A percentile compares a stretch with the other conserved stretches of the same genome.
phyloP scores from a whole-genome alignment of 1,284 basidiomycete species.

The Ustilago curta region DNA sequence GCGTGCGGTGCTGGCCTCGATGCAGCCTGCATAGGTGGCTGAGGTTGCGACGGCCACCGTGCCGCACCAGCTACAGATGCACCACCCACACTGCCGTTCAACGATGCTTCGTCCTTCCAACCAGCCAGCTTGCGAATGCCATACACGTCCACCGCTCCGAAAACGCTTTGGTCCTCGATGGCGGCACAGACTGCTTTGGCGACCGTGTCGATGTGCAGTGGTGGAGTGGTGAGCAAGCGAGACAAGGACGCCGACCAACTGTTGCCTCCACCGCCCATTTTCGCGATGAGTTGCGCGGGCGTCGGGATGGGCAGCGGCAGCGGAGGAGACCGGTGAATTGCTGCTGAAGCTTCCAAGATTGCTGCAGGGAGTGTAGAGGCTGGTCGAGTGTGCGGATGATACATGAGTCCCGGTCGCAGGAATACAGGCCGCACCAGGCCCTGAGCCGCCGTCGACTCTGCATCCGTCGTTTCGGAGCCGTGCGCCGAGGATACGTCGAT shows the following conservation, averaged over 20 bases:
- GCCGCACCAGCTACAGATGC: constrained; percentile 8
- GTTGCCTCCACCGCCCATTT: constrained; percentile 19
- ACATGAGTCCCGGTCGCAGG: constrained; percentile 81
- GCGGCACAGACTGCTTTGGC: constrained; percentile 80
- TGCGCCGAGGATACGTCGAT: not conserved
- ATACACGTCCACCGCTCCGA: constrained; percentile 49
- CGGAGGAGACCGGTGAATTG: constrained; percentile 49
- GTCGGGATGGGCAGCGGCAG: constrained; percentile 75
- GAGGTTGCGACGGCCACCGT: constrained; percentile 15
- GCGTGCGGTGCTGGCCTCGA: constrained; percentile 13
- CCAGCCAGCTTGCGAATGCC: constrained; percentile 59
- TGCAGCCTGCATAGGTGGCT: constrained; percentile 20
- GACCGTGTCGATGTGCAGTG: constrained; percentile 95
- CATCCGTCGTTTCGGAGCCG: not conserved
- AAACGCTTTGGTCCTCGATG: constrained; percentile 69
- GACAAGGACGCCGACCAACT: constrained; percentile 75
- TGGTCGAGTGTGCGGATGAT: constrained; percentile 92
- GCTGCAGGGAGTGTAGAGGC: constrained; percentile 86
- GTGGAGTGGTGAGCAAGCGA: constrained; percentile 81
- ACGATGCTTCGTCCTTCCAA: constrained; percentile 48
- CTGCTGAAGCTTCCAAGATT: constrained; percentile 77
- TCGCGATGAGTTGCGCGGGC: constrained; percentile 65
- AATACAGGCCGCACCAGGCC: constrained; percentile 41
- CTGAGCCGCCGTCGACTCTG: not conserved
- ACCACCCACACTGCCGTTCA: constrained; percentile 20